phyloP scores from a whole-genome alignment of 2,329 filamentous ascomycete species.

The Trichophyton schoenleinii region DNA sequence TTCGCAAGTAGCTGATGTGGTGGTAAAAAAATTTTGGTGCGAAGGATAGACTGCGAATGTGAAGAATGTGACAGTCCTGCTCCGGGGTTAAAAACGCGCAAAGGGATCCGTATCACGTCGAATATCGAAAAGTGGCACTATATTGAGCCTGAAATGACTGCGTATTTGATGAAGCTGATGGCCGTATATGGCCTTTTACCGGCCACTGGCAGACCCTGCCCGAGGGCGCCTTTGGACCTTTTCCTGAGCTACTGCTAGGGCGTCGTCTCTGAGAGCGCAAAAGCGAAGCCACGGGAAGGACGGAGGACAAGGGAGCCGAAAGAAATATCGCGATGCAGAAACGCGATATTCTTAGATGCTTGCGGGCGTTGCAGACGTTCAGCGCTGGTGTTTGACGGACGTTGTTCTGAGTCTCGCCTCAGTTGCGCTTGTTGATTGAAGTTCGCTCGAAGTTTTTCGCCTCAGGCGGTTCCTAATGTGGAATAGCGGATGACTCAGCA shows the following conservation, averaged over 20 bases:
- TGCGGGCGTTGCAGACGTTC: conserved; percentile 20
- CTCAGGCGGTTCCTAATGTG: background rate
- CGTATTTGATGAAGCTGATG: conserved; percentile 23
- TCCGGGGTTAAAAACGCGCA: background rate
- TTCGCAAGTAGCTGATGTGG: background rate
- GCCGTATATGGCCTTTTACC: conserved; percentile 27
- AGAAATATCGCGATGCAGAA: conserved; percentile 30
- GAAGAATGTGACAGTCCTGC: background rate
- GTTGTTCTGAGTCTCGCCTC: conserved; percentile 31
- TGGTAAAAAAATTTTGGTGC: background rate
- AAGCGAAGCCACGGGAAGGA: conserved; percentile 17
- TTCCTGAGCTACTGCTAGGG: conserved; percentile 24
- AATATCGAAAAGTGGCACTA: background rate
- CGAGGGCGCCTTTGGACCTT: conserved; percentile 34
- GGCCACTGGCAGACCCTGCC: conserved; percentile 38
- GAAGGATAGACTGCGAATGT: background rate
- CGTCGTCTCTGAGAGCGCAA: conserved; percentile 19
- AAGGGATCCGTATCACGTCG: background rate
- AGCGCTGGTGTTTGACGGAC: conserved; percentile 29
- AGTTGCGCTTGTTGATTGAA: conserved; percentile 26
- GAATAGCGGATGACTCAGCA: background rate
- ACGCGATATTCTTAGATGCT: conserved; percentile 28
- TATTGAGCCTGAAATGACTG: conserved; percentile 2
- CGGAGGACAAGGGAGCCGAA: conserved; percentile 18
- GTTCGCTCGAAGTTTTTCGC: conserved; percentile 26